Evolutionary conservation across 225 moss, liverwort and hornwort genomes (phyloP).

Genomic region (Straminergon stramineum): DNA sequence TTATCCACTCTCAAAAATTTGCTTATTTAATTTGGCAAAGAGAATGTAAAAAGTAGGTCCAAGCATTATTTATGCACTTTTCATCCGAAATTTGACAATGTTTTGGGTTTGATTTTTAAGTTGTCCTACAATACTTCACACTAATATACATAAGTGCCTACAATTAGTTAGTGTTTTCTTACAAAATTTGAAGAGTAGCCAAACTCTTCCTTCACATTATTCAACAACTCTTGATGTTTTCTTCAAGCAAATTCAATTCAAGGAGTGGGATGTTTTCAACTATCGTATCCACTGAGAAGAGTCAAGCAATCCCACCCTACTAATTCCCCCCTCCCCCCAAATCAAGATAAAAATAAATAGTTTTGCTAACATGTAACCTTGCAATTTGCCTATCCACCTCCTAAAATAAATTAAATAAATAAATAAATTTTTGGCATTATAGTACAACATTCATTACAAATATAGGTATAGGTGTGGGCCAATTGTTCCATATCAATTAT

Average conservation of each 20-base stretch:
- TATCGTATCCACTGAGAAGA: background rate
- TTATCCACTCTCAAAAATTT: background rate
- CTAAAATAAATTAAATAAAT: background rate
- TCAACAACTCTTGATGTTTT: background rate
- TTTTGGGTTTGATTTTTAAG: too few relatives aligned
- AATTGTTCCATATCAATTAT: background rate
- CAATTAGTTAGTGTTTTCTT: too few relatives aligned
- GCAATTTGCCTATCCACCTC: background rate
- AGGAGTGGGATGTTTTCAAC: background rate
- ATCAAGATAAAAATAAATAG: background rate
- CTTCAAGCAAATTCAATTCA: background rate
- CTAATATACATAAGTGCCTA: background rate
- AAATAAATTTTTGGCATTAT: background rate
- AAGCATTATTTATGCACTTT: background rate
- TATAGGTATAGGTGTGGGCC: rapidly evolving
- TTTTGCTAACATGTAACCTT: rapidly evolving
- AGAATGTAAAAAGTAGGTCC: background rate
- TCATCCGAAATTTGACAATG: background rate
- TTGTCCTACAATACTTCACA: background rate
- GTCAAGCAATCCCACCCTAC: background rate
- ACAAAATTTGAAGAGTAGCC: background rate
- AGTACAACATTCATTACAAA: background rate
- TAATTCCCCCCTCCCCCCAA: background rate
- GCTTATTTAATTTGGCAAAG: background rate
- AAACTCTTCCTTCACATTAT: background rate